Evolutionary conservation across 805 yeast genomes (phyloP).

Genomic region (Metschnikowia kunwiensis): DNA sequence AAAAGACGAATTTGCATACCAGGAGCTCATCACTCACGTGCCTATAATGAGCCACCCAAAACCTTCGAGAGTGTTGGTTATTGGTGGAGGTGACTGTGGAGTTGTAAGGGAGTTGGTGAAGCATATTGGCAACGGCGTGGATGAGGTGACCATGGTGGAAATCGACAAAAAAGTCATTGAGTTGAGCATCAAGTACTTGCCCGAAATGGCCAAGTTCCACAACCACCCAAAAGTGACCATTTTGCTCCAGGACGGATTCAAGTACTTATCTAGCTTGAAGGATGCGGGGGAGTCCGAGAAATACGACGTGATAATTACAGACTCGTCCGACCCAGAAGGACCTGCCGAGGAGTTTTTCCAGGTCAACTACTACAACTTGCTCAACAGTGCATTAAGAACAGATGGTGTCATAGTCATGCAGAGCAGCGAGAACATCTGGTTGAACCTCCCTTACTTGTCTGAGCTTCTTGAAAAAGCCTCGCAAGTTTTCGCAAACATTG

Average conservation of each 20-base stretch:
- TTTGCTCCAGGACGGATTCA: conserved; percentile 78
- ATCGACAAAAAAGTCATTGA: conserved; percentile 82
- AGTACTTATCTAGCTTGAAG: conserved; percentile 50
- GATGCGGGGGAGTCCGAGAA: conserved; percentile 36
- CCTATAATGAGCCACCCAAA: conserved; percentile 73
- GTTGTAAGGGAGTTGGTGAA: conserved; percentile 85
- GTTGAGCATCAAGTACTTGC: conserved; percentile 67
- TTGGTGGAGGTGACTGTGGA: conserved; percentile 98
- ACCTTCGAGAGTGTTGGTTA: conserved; percentile 76
- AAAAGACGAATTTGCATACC: conserved; percentile 90
- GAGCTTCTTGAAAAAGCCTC: conserved; percentile 47
- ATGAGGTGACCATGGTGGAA: conserved; percentile 75
- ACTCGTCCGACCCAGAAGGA: conserved; percentile 92
- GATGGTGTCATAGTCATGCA: conserved; percentile 78
- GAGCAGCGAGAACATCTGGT: conserved; percentile 73
- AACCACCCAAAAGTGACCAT: conserved; percentile 64
- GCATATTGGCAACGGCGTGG: conserved; percentile 48
- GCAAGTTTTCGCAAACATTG: conserved; percentile 57
- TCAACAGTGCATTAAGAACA: conserved; percentile 58
- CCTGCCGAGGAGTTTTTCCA: conserved; percentile 92
- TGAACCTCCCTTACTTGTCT: conserved; percentile 53
- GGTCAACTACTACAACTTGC: conserved; percentile 65
- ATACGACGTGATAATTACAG: conserved; percentile 85
- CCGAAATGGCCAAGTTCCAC: conserved; percentile 68
- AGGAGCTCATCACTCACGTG: conserved; percentile 84